phyloP scores from a whole-genome alignment of 202 grass and related monocot species.

The Digitaria exilis region DNA sequence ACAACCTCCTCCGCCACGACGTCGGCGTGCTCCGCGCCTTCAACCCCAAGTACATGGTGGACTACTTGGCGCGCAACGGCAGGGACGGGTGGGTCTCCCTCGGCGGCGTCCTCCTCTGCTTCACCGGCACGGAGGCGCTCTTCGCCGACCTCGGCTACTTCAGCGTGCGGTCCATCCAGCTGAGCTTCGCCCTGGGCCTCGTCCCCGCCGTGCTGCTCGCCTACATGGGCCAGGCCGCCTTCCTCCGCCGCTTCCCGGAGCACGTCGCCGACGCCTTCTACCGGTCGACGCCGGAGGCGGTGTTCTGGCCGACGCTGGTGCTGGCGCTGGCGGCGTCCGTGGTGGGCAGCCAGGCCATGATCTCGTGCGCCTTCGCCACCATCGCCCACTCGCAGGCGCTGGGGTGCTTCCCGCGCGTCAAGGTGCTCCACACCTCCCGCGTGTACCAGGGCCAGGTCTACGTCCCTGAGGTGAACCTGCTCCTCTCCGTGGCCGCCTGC shows the following conservation, averaged over 20 bases:
- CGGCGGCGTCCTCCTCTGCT: conserved; percentile 63
- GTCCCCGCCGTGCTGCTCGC: conserved; percentile 57
- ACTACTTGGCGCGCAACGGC: conserved; percentile 46
- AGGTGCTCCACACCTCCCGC: conserved; percentile 49
- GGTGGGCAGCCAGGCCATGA: conserved; percentile 69
- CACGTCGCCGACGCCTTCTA: conserved; percentile 54
- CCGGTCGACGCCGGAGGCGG: conserved; percentile 30
- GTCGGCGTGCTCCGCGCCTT: conserved; percentile 49
- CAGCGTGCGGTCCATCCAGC: conserved; percentile 64
- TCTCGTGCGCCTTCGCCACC: conserved; percentile 64
- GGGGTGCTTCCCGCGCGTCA: conserved; percentile 65
- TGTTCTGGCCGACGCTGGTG: conserved; percentile 63
- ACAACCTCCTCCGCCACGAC: conserved; percentile 52
- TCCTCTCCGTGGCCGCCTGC: conserved; percentile 37
- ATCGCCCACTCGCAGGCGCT: conserved; percentile 58
- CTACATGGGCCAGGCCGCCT: conserved; percentile 66
- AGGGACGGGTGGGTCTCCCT: conserved; percentile 48
- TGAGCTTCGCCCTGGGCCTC: conserved; percentile 54
- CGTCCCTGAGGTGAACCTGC: conserved; percentile 55
- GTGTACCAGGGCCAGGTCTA: conserved; percentile 61
- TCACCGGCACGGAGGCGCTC: conserved; percentile 63
- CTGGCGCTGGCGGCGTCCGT: conserved; percentile 50
- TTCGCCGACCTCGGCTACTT: conserved; percentile 67
- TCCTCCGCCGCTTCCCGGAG: conserved; percentile 35
- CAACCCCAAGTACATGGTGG: conserved; percentile 52